These are phyloP conservation scores for Talaromyces wortmannii DNA, from an alignment of 495 filamentous ascomycete genomes.

Conservation along the genomic window DNA sequence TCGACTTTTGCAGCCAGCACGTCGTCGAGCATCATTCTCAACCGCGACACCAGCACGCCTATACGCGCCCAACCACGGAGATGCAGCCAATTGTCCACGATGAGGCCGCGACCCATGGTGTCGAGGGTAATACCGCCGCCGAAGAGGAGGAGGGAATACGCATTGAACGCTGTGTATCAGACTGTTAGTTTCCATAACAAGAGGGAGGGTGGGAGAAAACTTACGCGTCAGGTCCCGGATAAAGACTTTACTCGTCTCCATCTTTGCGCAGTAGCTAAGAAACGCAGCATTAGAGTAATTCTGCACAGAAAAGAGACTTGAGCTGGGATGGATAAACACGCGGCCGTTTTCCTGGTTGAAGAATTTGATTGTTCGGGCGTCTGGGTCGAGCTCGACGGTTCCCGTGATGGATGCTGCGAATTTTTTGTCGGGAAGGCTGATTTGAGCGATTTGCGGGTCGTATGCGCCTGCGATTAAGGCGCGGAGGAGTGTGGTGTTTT, in stretches of 20 bases:
- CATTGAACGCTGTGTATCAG: slow-evolving; percentile 65
- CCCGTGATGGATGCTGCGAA: slow-evolving; percentile 79
- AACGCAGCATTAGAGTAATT: slow-evolving; percentile 63
- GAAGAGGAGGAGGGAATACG: slow-evolving; percentile 87
- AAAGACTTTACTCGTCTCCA: slow-evolving; percentile 84
- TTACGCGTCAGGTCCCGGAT: slow-evolving; percentile 82
- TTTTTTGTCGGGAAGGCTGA: slow-evolving; percentile 91
- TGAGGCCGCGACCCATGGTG: slow-evolving; percentile 76
- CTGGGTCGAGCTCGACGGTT: slow-evolving; percentile 86
- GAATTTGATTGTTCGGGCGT: slow-evolving; percentile 86
- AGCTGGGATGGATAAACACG: slow-evolving; percentile 87
- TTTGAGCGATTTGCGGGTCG: slow-evolving; percentile 83
- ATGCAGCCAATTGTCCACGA: slow-evolving; percentile 90
- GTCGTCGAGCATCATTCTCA: slow-evolving; percentile 81
- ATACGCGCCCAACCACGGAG: slow-evolving; percentile 92
- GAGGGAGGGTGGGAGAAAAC: slow-evolving; percentile 19
- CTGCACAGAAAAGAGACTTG: slow-evolving; percentile 77
- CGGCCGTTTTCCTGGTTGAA: slow-evolving; percentile 80
- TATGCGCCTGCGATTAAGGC: slow-evolving; percentile 88
- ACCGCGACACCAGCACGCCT: slow-evolving; percentile 76
- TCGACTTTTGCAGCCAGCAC: slow-evolving; percentile 73
- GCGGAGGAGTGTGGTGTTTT: slow-evolving; percentile 61
- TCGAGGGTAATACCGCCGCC: slow-evolving; percentile 78
- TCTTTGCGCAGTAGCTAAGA: slow-evolving; percentile 82
- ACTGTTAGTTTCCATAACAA: slow-evolving; percentile 3